Evolutionary conservation across 345 rosid species (phyloP).

Genomic region (Hirschfeldia incana): DNA sequence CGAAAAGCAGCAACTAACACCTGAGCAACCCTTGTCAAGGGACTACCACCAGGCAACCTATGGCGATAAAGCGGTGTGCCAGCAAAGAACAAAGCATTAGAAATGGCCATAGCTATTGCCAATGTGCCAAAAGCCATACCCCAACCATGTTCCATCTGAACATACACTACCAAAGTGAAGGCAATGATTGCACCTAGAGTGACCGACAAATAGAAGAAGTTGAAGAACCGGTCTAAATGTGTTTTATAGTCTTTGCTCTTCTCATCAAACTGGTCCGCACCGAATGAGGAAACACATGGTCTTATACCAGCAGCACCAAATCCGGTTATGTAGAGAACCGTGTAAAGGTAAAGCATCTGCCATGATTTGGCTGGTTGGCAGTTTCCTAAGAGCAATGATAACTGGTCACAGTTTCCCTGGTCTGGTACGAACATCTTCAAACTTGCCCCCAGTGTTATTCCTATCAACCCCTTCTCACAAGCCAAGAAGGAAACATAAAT

Average conservation of each 20-base stretch:
- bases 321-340: constrained; percentile 75
- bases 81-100: constrained; percentile 69
- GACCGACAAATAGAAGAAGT: constrained; percentile 86
- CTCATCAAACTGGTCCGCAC: constrained; percentile 97
- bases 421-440: constrained; percentile 59
- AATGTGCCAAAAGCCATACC: constrained; percentile 85
- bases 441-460: constrained; percentile 75
- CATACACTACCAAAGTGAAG: constrained; percentile 83
- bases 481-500: background rate
- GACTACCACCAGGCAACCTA: constrained; percentile 96
- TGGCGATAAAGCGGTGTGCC: constrained; percentile 91
- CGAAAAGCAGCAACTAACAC: constrained; percentile 76
- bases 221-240: constrained; percentile 88
- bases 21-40: constrained; percentile 85
- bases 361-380: constrained; percentile 77
- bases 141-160: constrained; percentile 82
- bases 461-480: constrained; percentile 73
- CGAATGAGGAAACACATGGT: constrained; percentile 94
- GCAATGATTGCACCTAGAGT: constrained; percentile 85
- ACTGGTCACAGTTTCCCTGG: constrained; percentile 62
- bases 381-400: constrained; percentile 65
- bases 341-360: constrained; percentile 77
- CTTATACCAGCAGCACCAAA: constrained; percentile 94
- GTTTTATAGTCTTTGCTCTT: constrained; percentile 65
- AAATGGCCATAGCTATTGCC: constrained; percentile 86